These are phyloP conservation scores for Diaporthe ilicicola DNA, from an alignment of 2,329 filamentous ascomycete genomes.

Conservation along the genomic window DNA sequence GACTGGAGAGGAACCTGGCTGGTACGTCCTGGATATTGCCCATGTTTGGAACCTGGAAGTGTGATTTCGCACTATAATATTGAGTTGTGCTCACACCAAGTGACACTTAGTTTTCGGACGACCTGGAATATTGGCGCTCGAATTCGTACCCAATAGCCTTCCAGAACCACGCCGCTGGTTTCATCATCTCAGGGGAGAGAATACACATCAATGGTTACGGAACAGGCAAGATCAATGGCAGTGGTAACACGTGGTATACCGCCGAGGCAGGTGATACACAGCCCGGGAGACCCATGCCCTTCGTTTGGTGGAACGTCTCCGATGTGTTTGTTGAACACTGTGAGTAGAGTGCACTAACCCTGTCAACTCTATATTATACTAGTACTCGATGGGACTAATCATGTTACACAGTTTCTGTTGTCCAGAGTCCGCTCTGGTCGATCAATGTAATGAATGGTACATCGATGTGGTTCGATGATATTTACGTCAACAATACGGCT, in stretches of 20 bases:
- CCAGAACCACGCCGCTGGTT: constrained; percentile 64
- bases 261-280: constrained; percentile 55
- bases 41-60: background rate
- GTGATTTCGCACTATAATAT: background rate
- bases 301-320: constrained; percentile 66
- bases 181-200: constrained; percentile 57
- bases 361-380: too few relatives aligned
- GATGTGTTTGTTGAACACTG: constrained; percentile 61
- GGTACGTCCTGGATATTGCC: constrained; percentile 39
- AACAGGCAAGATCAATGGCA: constrained; percentile 62
- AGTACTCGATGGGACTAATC: background rate
- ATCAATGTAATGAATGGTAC: constrained; percentile 67
- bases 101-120: constrained; percentile 51
- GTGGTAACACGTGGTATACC: constrained; percentile 63
- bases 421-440: constrained; percentile 60
- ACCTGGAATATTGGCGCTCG: constrained; percentile 63
- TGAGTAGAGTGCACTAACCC: too few relatives aligned
- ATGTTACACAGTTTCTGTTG: constrained; percentile 49
- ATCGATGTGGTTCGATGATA: constrained; percentile 59
- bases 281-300: constrained; percentile 63
- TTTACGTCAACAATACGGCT: constrained; percentile 59
- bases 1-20: constrained; percentile 63
- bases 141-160: constrained; percentile 62
- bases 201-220: constrained; percentile 61
- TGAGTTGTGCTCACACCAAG: constrained; percentile 14